Percentiles rank a stretch among this genome's conserved stretches.
Conservation (phyloP, 78 protist species). For the Dictyostelium firmibasis region DNA sequence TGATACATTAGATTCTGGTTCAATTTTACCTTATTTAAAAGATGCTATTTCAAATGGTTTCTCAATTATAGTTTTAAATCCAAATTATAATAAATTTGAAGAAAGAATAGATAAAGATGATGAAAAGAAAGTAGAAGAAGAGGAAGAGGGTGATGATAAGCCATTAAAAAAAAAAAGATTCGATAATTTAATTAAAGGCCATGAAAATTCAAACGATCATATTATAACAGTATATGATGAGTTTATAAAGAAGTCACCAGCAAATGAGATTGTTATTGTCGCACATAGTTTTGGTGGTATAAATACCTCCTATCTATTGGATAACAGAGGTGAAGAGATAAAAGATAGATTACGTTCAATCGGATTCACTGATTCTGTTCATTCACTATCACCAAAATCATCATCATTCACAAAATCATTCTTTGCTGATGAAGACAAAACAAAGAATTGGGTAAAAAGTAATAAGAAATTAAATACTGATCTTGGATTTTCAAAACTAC, state of each 20-base stretch:
- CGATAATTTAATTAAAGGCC: slow-evolving; percentile 10
- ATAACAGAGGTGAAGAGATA: neutral
- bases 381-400: neutral
- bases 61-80: slow-evolving; percentile 29
- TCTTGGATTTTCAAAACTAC: slow-evolving; percentile 6
- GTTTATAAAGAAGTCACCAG: slow-evolving; percentile 25
- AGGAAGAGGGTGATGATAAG: neutral
- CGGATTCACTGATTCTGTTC: slow-evolving; percentile 71
- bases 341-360: neutral
- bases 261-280: slow-evolving; percentile 41
- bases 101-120: neutral
- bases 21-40: slow-evolving; percentile 38
- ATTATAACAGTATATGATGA: neutral
- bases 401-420: neutral
- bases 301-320: neutral
- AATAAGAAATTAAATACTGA: neutral
- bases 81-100: slow-evolving; percentile 19
- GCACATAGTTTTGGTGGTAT: slow-evolving; percentile 81
- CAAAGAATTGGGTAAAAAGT: slow-evolving; percentile 13
- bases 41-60: neutral
- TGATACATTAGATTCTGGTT: slow-evolving; percentile 24
- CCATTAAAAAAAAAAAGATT: neutral
- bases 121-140: too few species aligned
- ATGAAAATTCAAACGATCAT: slow-evolving; percentile 46
- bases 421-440: neutral